Conservation (phyloP, 805 yeast species). For the Cyberlindnera subsufficiens region DNA sequence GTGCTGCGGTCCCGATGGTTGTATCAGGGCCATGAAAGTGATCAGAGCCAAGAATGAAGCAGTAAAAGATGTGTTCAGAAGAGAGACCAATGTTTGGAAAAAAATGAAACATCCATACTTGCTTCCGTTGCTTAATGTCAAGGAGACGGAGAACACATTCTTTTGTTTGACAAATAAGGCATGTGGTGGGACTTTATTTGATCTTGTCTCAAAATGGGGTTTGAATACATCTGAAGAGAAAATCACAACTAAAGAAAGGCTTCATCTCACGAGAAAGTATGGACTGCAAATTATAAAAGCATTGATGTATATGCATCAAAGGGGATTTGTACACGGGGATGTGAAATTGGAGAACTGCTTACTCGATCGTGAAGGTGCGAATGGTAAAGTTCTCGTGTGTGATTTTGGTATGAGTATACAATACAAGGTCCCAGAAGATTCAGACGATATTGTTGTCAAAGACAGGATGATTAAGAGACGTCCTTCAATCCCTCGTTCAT, state of each 20-base stretch:
- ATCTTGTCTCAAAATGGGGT: conserved; percentile 68
- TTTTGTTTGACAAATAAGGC: conserved; percentile 69
- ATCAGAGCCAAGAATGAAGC: conserved; percentile 46
- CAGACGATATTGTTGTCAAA: conserved; percentile 24
- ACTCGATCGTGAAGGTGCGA: conserved; percentile 28
- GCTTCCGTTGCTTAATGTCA: conserved; percentile 54
- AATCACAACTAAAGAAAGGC: conserved; percentile 29
- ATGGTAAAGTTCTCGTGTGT: conserved; percentile 49
- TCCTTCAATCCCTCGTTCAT: conserved; percentile 30
- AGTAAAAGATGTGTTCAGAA: conserved; percentile 53
- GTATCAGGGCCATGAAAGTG: conserved; percentile 52
- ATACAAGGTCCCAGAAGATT: conserved; percentile 10
- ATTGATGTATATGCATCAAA: conserved; percentile 52
- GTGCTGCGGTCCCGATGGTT: conserved; percentile 32
- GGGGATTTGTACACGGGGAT: conserved; percentile 71
- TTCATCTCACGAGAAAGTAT: conserved; percentile 30
- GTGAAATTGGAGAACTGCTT: conserved; percentile 69
- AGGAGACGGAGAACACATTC: conserved; percentile 55
- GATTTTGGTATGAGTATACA: conserved; percentile 81
- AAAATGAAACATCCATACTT: conserved; percentile 58
- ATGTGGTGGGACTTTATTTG: conserved; percentile 77
- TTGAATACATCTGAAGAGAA: conserved; percentile 26
- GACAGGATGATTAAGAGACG: conserved; percentile 14
- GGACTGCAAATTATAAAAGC: conserved; percentile 54
- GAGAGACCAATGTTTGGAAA: conserved; percentile 76